Conservation (phyloP, 1,284 basidiomycete species). For the Volvariella surrecta region DNA sequence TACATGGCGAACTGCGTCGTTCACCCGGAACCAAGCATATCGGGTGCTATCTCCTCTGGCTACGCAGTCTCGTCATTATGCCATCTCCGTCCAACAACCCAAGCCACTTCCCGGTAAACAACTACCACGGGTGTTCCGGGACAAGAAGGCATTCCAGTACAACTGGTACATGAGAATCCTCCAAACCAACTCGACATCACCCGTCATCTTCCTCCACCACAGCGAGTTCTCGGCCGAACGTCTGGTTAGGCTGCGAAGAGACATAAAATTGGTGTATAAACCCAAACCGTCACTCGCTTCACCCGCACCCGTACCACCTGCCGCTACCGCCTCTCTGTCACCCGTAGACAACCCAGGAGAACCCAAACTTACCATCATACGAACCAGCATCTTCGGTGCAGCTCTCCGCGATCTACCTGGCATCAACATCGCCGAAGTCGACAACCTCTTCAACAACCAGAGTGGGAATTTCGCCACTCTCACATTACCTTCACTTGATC, state of each 20-base stretch:
- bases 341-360: conserved; percentile 11
- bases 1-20: conserved; percentile 14
- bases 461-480: conserved; percentile 59
- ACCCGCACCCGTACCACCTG: conserved; percentile 25
- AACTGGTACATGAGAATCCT: conserved; percentile 66
- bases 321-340: conserved; percentile 14
- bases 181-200: conserved; percentile 38
- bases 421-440: conserved; percentile 37
- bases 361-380: conserved; percentile 55
- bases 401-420: conserved; percentile 52
- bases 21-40: conserved; percentile 9
- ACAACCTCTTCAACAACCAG: conserved; percentile 44
- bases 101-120: conserved; percentile 42
- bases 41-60: conserved; percentile 16
- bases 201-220: conserved; percentile 65
- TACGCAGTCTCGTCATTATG: conserved; percentile 30
- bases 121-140: conserved; percentile 52
- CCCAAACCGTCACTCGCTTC: conserved; percentile 29
- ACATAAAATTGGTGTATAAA: conserved; percentile 46
- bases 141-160: conserved; percentile 70
- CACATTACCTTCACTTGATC: conserved; percentile 57
- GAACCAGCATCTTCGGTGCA: conserved; percentile 65
- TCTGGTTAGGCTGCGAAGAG: conserved; percentile 55
- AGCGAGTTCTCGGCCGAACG: conserved; percentile 57
- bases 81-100: conserved; percentile 50